Evolutionary conservation across 345 rosid species (phyloP).

Genomic region (Streptanthus diversifolius): DNA sequence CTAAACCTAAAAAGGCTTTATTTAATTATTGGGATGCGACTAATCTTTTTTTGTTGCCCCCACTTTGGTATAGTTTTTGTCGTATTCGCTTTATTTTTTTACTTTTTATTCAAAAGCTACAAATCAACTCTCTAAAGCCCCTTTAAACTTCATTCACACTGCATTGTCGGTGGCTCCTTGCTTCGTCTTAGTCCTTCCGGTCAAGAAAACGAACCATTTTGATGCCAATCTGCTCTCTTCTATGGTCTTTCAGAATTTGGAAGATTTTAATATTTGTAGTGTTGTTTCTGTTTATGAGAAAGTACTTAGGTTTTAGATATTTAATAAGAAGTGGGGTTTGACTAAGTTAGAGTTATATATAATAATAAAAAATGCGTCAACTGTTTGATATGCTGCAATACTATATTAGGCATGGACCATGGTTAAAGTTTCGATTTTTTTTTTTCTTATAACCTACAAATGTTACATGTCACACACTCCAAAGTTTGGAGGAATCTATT

Average conservation of each 20-base stretch:
- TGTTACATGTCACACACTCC: background rate
- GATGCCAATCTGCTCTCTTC: background rate
- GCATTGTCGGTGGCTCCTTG: conserved; percentile 21
- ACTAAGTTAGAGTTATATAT: background rate
- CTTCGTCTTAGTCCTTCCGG: background rate
- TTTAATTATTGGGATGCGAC: conserved; percentile 7
- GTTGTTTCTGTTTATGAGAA: background rate
- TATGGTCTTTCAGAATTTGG: background rate
- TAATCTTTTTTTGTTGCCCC: background rate
- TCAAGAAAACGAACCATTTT: background rate
- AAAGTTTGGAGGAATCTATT: background rate
- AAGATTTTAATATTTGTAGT: background rate
- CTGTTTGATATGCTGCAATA: background rate
- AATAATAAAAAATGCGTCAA: background rate
- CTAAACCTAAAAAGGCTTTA: background rate
- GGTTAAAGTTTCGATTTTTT: background rate
- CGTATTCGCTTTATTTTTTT: conserved; percentile 17
- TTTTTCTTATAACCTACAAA: background rate
- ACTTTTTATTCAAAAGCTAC: conserved; percentile 4
- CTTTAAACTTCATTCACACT: conserved; percentile 7
- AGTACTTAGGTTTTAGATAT: background rate
- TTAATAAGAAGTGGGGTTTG: background rate
- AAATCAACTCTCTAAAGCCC: background rate
- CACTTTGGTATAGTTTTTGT: conserved; percentile 28
- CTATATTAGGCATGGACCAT: background rate